Conservation (phyloP, 495 filamentous ascomycete genomes). For the Podospora bellae-mahoneyi region DNA sequence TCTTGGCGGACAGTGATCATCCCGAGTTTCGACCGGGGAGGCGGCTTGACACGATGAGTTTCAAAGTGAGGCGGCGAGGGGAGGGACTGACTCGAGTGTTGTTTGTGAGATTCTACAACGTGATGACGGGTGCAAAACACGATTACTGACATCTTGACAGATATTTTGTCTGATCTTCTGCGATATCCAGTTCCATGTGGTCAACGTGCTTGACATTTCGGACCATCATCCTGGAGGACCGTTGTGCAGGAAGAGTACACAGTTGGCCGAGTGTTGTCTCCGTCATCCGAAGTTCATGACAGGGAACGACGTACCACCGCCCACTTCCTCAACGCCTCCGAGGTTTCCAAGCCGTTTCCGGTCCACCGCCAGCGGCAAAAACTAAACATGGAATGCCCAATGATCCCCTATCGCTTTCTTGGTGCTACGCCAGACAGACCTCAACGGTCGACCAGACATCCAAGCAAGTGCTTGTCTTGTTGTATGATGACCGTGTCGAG, state of each 20-base stretch:
- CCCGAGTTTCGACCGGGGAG: constrained; percentile 7
- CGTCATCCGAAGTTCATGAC: constrained; percentile 11
- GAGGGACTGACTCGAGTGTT: not conserved
- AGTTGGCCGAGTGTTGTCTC: not conserved
- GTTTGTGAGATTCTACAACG: not conserved
- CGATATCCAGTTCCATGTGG: not conserved
- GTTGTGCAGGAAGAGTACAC: not conserved
- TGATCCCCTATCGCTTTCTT: not conserved
- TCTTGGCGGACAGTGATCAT: not conserved
- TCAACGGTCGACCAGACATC: not conserved
- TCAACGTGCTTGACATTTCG: not conserved
- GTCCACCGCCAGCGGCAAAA: constrained; percentile 7
- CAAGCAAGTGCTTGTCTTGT: not conserved
- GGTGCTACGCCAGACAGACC: not conserved
- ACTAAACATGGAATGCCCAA: constrained; percentile 5
- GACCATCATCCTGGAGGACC: not conserved
- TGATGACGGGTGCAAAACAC: not conserved
- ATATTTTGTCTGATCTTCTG: not conserved
- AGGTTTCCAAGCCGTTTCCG: constrained; percentile 8
- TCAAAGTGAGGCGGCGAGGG: constrained; percentile 4
- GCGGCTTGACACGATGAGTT: not conserved
- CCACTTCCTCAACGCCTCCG: not conserved
- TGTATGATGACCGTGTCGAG: constrained; percentile 2
- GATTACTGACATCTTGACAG: not conserved
- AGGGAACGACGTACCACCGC: constrained; percentile 1